Conservation (phyloP, 2,329 filamentous ascomycete species). For the Talaromyces sp. region DNA sequence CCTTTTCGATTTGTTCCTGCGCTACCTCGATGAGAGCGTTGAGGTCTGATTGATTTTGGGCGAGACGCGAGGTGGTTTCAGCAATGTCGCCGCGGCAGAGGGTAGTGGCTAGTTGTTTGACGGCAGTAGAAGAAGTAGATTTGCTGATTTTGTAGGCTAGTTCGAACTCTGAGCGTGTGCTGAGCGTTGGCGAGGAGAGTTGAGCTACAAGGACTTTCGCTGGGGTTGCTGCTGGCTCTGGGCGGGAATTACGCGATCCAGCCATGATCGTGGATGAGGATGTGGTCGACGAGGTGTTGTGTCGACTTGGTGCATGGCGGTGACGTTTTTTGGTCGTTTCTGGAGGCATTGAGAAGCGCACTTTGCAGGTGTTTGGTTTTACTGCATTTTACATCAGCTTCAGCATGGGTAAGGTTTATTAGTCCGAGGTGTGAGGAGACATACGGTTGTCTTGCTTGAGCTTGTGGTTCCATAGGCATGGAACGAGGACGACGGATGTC, state of each 20-base stretch:
- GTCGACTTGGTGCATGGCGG: neutral
- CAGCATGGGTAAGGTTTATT: neutral
- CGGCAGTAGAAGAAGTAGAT: neutral
- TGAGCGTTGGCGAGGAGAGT: neutral
- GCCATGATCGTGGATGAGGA: neutral
- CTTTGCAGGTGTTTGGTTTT: neutral
- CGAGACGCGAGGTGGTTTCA: neutral
- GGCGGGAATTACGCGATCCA: neutral
- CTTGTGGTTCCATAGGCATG: neutral
- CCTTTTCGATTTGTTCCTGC: conserved; percentile 8
- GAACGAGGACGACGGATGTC: neutral
- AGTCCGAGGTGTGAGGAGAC: neutral
- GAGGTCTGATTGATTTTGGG: neutral
- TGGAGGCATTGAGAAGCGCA: conserved; percentile 12
- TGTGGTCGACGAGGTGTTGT: neutral
- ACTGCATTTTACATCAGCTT: neutral
- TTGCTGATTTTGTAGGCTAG: conserved; percentile 9
- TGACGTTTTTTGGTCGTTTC: neutral
- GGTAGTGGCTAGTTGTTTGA: conserved; percentile 7
- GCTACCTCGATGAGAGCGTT: neutral
- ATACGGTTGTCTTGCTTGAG: neutral
- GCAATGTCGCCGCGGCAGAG: conserved; percentile 12
- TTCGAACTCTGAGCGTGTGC: conserved; percentile 8
- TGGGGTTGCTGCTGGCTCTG: neutral
- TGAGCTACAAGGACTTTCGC: neutral